phyloP scores from a whole-genome alignment of 805 yeast genomes.

The Torulaspora quercuum region DNA sequence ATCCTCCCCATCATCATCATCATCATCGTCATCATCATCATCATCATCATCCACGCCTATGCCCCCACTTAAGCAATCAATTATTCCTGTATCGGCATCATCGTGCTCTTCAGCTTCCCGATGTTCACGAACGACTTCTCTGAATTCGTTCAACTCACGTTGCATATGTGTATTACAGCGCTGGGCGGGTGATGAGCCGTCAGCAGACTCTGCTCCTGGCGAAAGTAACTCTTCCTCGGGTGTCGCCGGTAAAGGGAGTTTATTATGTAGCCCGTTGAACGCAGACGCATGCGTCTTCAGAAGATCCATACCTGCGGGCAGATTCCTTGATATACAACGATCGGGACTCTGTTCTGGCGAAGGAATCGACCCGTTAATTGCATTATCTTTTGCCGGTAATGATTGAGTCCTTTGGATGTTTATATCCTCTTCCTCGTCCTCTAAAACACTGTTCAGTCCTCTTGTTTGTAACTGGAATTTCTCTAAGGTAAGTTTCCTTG shows the following conservation, averaged over 20 bases:
- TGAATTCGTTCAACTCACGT: slow-evolving; percentile 61
- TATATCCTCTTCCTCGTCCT: slow-evolving; percentile 31
- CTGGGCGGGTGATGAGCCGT: slow-evolving; percentile 4
- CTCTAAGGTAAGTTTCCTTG: slow-evolving; percentile 9
- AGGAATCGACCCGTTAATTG: neutral
- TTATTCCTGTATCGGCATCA: slow-evolving; percentile 16
- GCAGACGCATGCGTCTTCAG: slow-evolving; percentile 6
- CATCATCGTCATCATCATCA: slow-evolving; percentile 20
- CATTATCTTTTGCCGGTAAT: slow-evolving; percentile 5
- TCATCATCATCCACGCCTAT: slow-evolving; percentile 14
- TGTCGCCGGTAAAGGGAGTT: slow-evolving; percentile 8
- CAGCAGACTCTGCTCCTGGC: slow-evolving; percentile 6
- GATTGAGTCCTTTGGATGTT: slow-evolving; percentile 15
- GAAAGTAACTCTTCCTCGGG: slow-evolving; percentile 6
- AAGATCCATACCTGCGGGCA: slow-evolving; percentile 5
- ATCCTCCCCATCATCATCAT: slow-evolving; percentile 23
- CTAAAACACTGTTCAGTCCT: slow-evolving; percentile 25
- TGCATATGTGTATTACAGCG: slow-evolving; percentile 43
- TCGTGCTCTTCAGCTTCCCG: slow-evolving; percentile 27
- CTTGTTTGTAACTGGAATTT: slow-evolving; percentile 12
- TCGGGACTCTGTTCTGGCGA: neutral
- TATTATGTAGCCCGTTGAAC: neutral
- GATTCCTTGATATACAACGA: slow-evolving; percentile 1
- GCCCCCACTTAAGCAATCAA: slow-evolving; percentile 15
- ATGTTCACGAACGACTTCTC: slow-evolving; percentile 24